Base-by-base conservation (phyloP, 148 eudicot genomes). In the Spergularia marina region DNA sequence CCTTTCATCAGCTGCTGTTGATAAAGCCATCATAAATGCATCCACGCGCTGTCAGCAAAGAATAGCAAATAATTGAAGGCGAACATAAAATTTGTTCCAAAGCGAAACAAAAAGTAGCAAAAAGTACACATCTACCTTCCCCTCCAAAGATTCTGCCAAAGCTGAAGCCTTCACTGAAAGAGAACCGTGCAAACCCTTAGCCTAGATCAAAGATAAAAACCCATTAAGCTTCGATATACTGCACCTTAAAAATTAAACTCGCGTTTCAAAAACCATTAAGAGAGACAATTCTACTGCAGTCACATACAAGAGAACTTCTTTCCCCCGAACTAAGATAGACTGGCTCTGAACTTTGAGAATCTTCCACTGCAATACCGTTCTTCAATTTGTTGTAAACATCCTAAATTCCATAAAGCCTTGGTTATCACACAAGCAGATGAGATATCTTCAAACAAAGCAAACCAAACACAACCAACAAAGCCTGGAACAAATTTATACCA, bases 321-420 rank as follows among this genome's bases (percentile, higher is more conserved):
- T 92, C 99, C 41, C 88, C 94, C 49, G 97, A 81, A 77, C 82
- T 87, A 56, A 88, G 87, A 70, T 87, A 83, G 59, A 78, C 36
- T 71, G 88, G 59, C 74, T 85, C 94, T 74, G 80, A 63, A 85
- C 39, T 81, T 76, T 86, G 90, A 74, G 90, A 81, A 74, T 90
- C 93, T 65, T 92, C 94, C 70, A 91, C 83, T 66, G 89, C 90
- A 79, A 90, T 78, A 77, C 99, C 99, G 82, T 89, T 89, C 85
- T 82, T 89, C 86, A 95, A 75, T 84, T 92, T 95, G 82, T 87
- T 84, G 82, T 83, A 89, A 65, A 81, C 78, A 76, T 92, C 99
- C 99, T 95, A 86, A 68, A 82, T 58, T 61, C 44, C 23, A 65
- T 65, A 75, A 65, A 65, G 13, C 9, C 60, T 71, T 7, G 62